Base-by-base conservation (phyloP, 164 flowering plant genomes). In the Pachysandra terminalis region DNA sequence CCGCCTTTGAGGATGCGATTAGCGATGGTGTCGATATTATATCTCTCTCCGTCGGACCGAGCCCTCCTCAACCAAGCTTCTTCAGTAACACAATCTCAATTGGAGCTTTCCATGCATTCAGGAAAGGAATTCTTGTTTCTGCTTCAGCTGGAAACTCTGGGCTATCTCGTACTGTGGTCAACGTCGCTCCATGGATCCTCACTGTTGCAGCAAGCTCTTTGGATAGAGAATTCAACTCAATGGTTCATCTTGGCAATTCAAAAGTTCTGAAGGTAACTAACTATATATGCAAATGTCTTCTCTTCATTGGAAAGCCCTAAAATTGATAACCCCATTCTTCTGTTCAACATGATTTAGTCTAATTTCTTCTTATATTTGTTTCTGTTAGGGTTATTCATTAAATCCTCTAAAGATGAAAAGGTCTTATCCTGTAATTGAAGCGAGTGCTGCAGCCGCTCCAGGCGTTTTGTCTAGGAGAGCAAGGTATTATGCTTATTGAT, bases 1-100 rank as follows among this genome's bases (percentile, higher is more conserved):
- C 77, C 1, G 85, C 88, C 19, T 19, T 83, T 54, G 88, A 84
- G 28, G 87, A 85, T 65, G 89, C 89, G 0, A 80, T 81, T 22
- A 13, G 59, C 49, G 89, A 85, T 70, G 85, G 84, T 1, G 91
- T 87, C 7, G 86, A 87, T 41, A 74, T 85, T 19, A 54, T 85
- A 15, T 80, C 92, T 5, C 66, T 83, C 28, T 83, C 86, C 9
- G 67, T 80, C 21, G 90, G 82, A n/a, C 73, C 74, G 8, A 25
- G 5, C 2, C 74, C 78, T 23, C 80, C 83, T 0, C 74, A 68
- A 8, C 63, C 74, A 1, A 40, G 9, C 56, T 78, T 76, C 73
- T 78, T 83, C 17, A 15, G 52, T 0, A 70, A 85, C 65, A 69
- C 82, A 10, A 60, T 74, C n/a, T 65, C 83, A 0, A 74, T 86